These are phyloP conservation scores for Allomyces macrogynus DNA, from an alignment of 192 early-diverging fungal species.

Conservation along the genomic window DNA sequence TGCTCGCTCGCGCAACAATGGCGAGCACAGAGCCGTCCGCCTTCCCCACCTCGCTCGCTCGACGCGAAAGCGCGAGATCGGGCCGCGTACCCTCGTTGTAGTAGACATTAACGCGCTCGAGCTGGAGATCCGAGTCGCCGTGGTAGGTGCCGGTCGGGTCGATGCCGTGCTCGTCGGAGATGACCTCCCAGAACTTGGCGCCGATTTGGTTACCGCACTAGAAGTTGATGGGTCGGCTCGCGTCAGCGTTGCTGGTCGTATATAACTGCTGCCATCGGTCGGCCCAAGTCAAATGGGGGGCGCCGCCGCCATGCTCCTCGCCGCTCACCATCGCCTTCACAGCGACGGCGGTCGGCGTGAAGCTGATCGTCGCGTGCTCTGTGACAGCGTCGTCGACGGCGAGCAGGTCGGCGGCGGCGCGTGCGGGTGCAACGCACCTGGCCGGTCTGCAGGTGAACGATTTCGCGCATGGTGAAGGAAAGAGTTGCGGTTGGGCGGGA, in stretches of 20 bases:
- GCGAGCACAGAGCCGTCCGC: too few species aligned
- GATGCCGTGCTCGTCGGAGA: constrained; percentile 73
- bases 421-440: not conserved
- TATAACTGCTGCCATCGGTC: too few species aligned
- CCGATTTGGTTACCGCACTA: constrained; percentile 31
- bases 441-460: constrained; percentile 16
- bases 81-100: constrained; percentile 31
- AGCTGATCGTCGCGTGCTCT: not conserved
- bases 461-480: constrained; percentile 6
- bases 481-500: too few species aligned
- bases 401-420: not conserved
- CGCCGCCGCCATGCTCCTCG: not conserved
- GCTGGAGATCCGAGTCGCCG: constrained; percentile 40
- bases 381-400: not conserved
- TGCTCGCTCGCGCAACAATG: too few species aligned
- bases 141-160: constrained; percentile 31
- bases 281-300: too few species aligned
- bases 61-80: too few species aligned
- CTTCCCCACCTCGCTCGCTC: too few species aligned
- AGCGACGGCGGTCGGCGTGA: not conserved
- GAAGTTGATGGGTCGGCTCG: not conserved
- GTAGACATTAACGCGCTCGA: constrained; percentile 64
- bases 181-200: constrained; percentile 90
- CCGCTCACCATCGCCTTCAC: not conserved
- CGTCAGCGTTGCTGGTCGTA: not conserved